Conservation (phyloP, 148 eudicot species). For the Rheum nobile region DNA sequence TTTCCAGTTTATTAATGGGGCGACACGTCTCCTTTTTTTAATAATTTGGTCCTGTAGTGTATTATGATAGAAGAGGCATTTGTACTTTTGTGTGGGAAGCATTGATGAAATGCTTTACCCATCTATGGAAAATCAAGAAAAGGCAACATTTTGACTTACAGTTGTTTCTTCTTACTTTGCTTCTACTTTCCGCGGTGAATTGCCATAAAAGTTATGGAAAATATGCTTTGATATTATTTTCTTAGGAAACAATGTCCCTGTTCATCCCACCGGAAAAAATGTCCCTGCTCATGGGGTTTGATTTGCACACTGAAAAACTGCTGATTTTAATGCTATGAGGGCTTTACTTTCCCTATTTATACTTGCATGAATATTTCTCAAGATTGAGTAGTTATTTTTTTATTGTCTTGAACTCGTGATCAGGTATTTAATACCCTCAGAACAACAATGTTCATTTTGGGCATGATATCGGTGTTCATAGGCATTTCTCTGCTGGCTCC, state of each 20-base stretch:
- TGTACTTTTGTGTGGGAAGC: background rate
- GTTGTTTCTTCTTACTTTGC: background rate
- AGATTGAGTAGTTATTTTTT: background rate
- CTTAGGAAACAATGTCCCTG: background rate
- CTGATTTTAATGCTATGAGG: background rate
- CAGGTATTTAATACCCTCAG: conserved; percentile 80
- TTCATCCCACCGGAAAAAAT: background rate
- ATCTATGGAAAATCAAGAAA: background rate
- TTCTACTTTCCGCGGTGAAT: background rate
- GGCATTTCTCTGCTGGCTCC: conserved; percentile 96
- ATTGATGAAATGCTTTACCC: background rate
- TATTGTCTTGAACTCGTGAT: background rate
- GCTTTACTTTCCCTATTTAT: background rate
- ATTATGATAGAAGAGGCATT: background rate
- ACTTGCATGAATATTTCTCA: background rate
- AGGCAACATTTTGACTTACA: background rate
- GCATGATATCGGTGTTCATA: conserved; percentile 84
- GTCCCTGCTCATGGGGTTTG: background rate
- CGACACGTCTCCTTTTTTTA: background rate
- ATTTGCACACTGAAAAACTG: background rate
- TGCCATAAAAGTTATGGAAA: background rate
- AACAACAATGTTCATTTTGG: conserved; percentile 80
- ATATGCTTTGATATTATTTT: background rate
- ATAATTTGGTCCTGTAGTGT: background rate
- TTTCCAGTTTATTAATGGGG: background rate